A percentile compares a stretch with the other conserved stretches of the same genome.
phyloP scores from a whole-genome alignment of 345 rosid genomes.

The Cardiospermum halicacabum region DNA sequence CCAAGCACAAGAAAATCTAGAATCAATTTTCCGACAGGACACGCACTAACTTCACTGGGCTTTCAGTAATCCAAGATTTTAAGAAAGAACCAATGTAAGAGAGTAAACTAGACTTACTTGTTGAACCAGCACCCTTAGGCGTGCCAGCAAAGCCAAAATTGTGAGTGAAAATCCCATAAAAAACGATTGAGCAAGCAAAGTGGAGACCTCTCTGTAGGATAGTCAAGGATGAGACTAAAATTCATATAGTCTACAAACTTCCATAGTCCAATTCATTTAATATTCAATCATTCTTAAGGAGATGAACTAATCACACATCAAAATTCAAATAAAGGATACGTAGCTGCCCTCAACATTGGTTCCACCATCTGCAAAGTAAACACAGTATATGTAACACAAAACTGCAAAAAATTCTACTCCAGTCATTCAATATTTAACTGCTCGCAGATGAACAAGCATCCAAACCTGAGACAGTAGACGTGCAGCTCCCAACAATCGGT shows the following conservation, averaged over 20 bases:
- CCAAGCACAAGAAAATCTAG: background rate
- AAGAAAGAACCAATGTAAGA: background rate
- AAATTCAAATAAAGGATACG: slow-evolving; percentile 39
- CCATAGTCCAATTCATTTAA: background rate
- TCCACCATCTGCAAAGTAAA: slow-evolving; percentile 74
- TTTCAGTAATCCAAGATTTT: background rate
- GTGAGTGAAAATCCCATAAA: slow-evolving; percentile 73
- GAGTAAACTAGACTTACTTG: slow-evolving; percentile 53
- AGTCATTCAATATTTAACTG: background rate
- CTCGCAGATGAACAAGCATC: background rate
- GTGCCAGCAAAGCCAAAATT: slow-evolving; percentile 75
- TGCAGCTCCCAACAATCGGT: slow-evolving; percentile 68
- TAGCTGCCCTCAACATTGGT: slow-evolving; percentile 86
- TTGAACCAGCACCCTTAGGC: slow-evolving; percentile 80
- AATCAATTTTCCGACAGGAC: background rate
- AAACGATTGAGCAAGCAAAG: slow-evolving; percentile 77
- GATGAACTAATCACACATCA: background rate
- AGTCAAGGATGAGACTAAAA: slow-evolving; percentile 24
- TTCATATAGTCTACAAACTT: background rate
- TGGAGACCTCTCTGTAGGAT: slow-evolving; percentile 55
- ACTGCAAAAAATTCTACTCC: background rate
- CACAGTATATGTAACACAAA: slow-evolving; percentile 4
- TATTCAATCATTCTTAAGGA: background rate
- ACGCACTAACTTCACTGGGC: slow-evolving; percentile 4
- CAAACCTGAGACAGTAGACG: slow-evolving; percentile 74